Base-by-base conservation (phyloP, 768 basidiomycete species). In the Clitopilus hobsonii region DNA sequence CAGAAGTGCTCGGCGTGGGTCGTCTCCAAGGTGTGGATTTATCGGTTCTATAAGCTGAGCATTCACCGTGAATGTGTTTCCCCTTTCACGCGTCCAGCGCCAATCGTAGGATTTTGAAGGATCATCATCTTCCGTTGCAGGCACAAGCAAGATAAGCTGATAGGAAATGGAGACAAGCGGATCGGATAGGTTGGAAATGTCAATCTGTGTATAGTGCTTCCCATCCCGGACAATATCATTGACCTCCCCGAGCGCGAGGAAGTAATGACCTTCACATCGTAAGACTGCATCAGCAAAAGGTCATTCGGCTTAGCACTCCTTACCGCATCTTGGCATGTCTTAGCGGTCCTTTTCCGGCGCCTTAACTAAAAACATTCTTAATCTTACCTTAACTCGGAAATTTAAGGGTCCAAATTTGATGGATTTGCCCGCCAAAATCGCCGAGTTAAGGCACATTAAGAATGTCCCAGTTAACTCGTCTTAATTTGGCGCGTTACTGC, bases 81-180 rank as follows among this genome's bases (percentile, higher is more conserved):
- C 61, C 1, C 20, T n/a, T 7, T 41, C 38, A n/a, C 11, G 25
- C 51, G 50, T 56, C n/a, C 61, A 55, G 18, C 62, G 23, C 65
- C 65, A 67, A 38, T 67, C 60, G 23, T 60, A 6, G 7, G 55
- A 16, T 3, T 26, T 6, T 4, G 38, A 48, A 14, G 63, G 59
- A 49, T 65, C 62, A 26, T 67, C 62, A 11, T 58, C 55, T 14
- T 26, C 38, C 14, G 63, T 65, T 4, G 60, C 49, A 16, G 60
- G 59, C 1, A 56, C 24, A 13, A 67, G 30, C 8, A 58, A 58
- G 11, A 61, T 57, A 6, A 61, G 16, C 55, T 63, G 59, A 30
- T 59, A 59, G 2, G 59, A 64, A 5, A 64, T 45, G 2, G 59
- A 30, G 55, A 58, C 5, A 56, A 63, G 5, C 62, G 38, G 2